Percentiles rank a stretch among this genome's conserved stretches.
These are phyloP conservation scores for Cercospora nicotianae DNA, from an alignment of 2,329 filamentous ascomycete species.

Conservation along the genomic window DNA sequence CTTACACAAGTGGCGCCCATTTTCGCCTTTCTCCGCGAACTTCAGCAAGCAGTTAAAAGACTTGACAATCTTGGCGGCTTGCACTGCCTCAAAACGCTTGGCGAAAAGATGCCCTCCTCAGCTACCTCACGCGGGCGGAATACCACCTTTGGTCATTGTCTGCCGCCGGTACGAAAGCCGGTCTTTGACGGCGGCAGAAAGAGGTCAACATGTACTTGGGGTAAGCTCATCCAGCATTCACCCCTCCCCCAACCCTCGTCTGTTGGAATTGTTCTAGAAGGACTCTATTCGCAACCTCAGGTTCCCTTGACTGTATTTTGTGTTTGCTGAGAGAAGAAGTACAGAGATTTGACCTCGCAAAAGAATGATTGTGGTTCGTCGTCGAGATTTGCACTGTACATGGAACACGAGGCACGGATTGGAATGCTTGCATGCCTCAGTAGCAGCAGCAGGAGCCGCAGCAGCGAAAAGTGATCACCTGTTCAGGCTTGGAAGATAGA, in stretches of 20 bases:
- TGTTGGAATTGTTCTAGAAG: constrained; percentile 2
- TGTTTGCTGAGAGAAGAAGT: not conserved
- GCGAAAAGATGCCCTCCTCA: not conserved
- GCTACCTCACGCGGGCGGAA: not conserved
- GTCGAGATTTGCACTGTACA: not conserved
- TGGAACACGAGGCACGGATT: not conserved
- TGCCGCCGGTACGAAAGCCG: not conserved
- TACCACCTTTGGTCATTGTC: not conserved
- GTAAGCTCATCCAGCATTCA: not conserved
- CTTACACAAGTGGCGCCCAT: not conserved
- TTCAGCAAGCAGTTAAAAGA: not conserved
- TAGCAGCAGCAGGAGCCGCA: constrained; percentile 2
- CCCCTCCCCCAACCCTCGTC: not conserved
- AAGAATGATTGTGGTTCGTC: not conserved
- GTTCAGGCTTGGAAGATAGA: constrained; percentile 4
- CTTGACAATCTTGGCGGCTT: not conserved
- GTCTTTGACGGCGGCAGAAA: not conserved
- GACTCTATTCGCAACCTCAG: not conserved
- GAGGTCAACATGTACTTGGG: not conserved
- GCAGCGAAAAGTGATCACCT: constrained; percentile 4
- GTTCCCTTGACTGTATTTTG: not conserved
- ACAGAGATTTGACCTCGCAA: not conserved
- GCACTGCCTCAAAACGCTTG: not conserved
- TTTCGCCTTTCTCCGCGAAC: not conserved
- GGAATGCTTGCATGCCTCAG: constrained; percentile 16